These are phyloP conservation scores for Daucus carota DNA, from an alignment of 129 eudicot species.

Conservation along the genomic window DNA sequence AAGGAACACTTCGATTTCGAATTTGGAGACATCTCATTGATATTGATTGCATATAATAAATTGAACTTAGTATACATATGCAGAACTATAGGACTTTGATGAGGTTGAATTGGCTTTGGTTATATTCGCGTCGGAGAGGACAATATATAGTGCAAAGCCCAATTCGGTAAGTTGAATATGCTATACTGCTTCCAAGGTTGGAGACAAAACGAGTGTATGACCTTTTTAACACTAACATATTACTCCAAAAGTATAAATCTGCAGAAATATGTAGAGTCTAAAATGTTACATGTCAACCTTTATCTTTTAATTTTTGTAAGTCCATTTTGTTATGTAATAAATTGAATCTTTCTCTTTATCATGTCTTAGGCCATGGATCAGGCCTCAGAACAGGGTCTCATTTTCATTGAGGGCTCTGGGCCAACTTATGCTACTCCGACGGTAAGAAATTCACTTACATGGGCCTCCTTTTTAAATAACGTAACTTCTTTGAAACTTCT, in stretches of 20 bases:
- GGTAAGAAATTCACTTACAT: slow-evolving; percentile 44
- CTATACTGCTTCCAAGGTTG: neutral
- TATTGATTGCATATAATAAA: neutral
- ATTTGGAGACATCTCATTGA: neutral
- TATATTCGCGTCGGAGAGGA: neutral
- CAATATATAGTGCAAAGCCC: neutral
- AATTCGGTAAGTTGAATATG: neutral
- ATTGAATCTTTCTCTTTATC: slow-evolving; percentile 2
- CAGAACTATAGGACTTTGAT: neutral
- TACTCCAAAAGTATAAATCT: neutral
- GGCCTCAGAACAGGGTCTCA: slow-evolving; percentile 77
- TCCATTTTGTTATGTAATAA: neutral
- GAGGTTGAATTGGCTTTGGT: neutral
- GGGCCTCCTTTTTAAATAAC: neutral
- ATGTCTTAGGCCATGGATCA: slow-evolving; percentile 71
- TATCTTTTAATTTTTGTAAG: neutral
- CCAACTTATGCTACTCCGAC: slow-evolving; percentile 95
- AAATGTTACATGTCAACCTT: neutral
- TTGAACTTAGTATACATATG: neutral
- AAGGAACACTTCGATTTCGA: neutral
- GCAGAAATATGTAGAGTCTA: neutral
- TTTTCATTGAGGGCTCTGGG: slow-evolving; percentile 86
- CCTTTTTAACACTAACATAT: neutral
- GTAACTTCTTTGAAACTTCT: neutral
- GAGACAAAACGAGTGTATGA: neutral